phyloP scores from a whole-genome alignment of 192 early-diverging fungal species.

The Linnemannia schmuckeri region DNA sequence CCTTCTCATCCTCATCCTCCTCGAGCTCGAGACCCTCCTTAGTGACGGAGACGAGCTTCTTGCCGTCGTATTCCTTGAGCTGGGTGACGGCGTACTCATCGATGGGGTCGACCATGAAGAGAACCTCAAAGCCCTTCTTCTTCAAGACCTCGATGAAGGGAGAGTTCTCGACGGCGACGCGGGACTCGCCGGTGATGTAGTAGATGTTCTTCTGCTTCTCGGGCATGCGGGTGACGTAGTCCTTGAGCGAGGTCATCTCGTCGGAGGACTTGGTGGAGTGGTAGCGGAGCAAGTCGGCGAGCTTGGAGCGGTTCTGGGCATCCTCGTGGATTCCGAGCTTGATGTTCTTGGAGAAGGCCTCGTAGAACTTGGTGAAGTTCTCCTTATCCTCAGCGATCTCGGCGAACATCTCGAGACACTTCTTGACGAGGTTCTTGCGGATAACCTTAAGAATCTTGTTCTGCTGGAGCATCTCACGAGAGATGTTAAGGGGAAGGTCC shows the following conservation, averaged over 20 bases:
- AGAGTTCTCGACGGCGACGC: slow-evolving; percentile 93
- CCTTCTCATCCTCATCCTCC: slow-evolving; percentile 99
- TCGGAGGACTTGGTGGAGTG: slow-evolving; percentile 99
- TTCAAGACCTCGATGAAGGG: slow-evolving; percentile 99
- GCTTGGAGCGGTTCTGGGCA: slow-evolving; percentile 95
- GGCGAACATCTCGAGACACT: slow-evolving; percentile 98
- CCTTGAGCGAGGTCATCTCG: slow-evolving; percentile 98
- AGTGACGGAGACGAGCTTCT: slow-evolving; percentile 97
- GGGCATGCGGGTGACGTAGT: slow-evolving; percentile 99
- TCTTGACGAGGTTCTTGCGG: slow-evolving; percentile 99
- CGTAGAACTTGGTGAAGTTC: slow-evolving; percentile 99
- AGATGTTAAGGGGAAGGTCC: slow-evolving; percentile 99
- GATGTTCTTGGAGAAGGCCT: slow-evolving; percentile 99
- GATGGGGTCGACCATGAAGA: slow-evolving; percentile 99
- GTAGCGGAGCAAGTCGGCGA: slow-evolving; percentile 97
- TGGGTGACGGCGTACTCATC: slow-evolving; percentile 99
- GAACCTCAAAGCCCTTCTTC: slow-evolving; percentile 99
- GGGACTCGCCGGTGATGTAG: slow-evolving; percentile 98
- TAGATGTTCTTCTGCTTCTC: slow-evolving; percentile 99
- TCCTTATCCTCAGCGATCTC: slow-evolving; percentile 99
- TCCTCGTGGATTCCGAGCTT: slow-evolving; percentile 99
- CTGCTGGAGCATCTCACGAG: slow-evolving; percentile 99
- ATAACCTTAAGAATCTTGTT: slow-evolving; percentile 99
- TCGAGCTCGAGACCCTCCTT: slow-evolving; percentile 99
- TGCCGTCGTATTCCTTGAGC: slow-evolving; percentile 99